Base-by-base conservation (phyloP, 2,329 filamentous ascomycete genomes). In the Aspergillus persii region DNA sequence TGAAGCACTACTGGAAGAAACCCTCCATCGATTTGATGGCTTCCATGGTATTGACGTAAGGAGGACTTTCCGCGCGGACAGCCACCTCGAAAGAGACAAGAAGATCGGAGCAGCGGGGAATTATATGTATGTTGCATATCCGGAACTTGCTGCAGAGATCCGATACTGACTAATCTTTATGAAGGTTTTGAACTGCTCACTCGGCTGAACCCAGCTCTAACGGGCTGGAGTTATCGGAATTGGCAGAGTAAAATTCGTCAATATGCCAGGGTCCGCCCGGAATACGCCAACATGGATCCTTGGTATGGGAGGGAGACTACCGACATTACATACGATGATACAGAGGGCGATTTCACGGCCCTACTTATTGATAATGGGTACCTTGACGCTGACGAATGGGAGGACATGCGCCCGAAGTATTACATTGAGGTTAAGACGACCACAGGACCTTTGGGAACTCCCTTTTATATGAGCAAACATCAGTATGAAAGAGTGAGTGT, bases 341-440 rank as follows among this genome's bases (percentile, higher is more conserved):
- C 46, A 29, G 30, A 53, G 36, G 52, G 53, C 2, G 50, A 36
- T 18, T 47, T 57, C 8, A 60, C 54, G 23, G 27, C 2, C 47
- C 9, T 48, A 5, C 54, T 60, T 36, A 27, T 54, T 30, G 26
- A 52, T 46, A 36, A 18, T 8, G 54, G 58, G 8, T 50, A 44
- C 33, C 8, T 57, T 15, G 11, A 7, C 12, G 41, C n/a, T 31
- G 30, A 8, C 8, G 33, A 83, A 82, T 80, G 74, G 75, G 26
- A 49, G 3, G 63, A 52, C 7, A 61, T 31, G 57, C 53, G 51
- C 3, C 79, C 75, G 1, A 64, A 72, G 33, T 84, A 82, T 63
- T 78, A 76, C 29, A 78, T 84, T 4, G 82, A 84, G 56, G 81
- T 84, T 41, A 84, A 84, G 66, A 75, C 80, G 1, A 84, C 81